A percentile compares a stretch with the other conserved stretches of the same genome.
These are phyloP conservation scores for Lindgomyces ingoldianus DNA, from an alignment of 495 filamentous ascomycete genomes.

Conservation along the genomic window DNA sequence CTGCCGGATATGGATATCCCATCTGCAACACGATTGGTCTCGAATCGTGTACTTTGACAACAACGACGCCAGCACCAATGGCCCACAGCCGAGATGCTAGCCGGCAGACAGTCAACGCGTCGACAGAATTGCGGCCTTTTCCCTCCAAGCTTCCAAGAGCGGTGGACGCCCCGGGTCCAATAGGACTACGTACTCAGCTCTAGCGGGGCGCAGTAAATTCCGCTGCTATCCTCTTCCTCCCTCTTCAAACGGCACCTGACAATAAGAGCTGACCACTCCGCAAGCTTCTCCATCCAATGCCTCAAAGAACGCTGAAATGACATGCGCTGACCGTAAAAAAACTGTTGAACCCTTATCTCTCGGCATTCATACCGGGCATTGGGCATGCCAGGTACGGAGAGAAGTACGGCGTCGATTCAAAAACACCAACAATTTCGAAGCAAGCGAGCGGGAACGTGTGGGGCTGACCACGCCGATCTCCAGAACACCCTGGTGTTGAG, in stretches of 20 bases:
- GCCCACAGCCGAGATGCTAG: constrained; percentile 28
- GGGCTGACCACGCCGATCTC: constrained; percentile 30
- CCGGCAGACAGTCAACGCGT: constrained; percentile 28
- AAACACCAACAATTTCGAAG: not conserved
- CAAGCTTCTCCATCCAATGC: not conserved
- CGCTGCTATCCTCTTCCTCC: not conserved
- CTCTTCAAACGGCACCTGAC: constrained; percentile 2
- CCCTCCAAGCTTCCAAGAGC: not conserved
- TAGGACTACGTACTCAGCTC: not conserved
- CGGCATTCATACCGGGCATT: not conserved
- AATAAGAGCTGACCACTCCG: not conserved
- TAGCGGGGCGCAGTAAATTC: not conserved
- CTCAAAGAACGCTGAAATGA: not conserved
- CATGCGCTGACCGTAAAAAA: not conserved
- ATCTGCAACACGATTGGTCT: constrained; percentile 14
- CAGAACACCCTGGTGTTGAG: not conserved
- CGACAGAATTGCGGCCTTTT: constrained; percentile 31
- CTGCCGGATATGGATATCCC: constrained; percentile 25
- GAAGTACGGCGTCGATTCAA: not conserved
- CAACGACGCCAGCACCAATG: constrained; percentile 4
- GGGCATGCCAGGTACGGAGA: not conserved
- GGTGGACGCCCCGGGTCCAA: not conserved
- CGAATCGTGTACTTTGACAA: not conserved
- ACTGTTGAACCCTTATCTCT: not conserved
- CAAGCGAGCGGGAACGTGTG: constrained; percentile 31